Percentiles rank a stretch among this genome's conserved stretches.
These are phyloP conservation scores for Melampsora larici-populina DNA, from an alignment of 1,284 basidiomycete species.

Conservation along the genomic window DNA sequence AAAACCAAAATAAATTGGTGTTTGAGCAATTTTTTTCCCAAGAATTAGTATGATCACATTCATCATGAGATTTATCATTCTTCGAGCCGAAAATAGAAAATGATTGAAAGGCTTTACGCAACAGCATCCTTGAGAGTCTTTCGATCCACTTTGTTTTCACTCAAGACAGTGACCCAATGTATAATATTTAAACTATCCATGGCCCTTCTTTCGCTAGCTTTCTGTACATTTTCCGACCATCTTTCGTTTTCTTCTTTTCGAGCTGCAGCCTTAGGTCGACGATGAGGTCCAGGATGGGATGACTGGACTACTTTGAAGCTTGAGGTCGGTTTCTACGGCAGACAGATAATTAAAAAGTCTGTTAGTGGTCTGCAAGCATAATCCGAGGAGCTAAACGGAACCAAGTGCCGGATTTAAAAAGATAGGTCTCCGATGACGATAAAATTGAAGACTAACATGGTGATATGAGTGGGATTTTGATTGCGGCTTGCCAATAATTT, in stretches of 20 bases:
- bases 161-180: not conserved
- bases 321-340: not conserved
- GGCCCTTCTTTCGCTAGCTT: conserved; percentile 4
- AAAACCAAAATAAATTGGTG: not conserved
- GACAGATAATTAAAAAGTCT: no score
- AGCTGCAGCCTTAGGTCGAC: not conserved
- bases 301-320: not conserved
- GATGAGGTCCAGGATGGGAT: not conserved
- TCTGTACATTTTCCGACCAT: not conserved
- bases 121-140: conserved; percentile 2
- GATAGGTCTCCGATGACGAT: no score
- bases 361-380: no score
- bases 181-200: conserved; percentile 7
- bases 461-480: no score
- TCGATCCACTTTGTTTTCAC: not conserved
- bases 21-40: not conserved
- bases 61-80: not conserved
- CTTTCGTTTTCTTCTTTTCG: not conserved
- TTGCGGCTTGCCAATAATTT: no score
- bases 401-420: no score
- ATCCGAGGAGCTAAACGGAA: no score
- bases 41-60: not conserved
- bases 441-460: no score
- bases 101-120: not conserved
- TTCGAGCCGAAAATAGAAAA: not conserved